Base-by-base conservation (phyloP, 1,284 basidiomycete species). In the Ustilago nuda region DNA sequence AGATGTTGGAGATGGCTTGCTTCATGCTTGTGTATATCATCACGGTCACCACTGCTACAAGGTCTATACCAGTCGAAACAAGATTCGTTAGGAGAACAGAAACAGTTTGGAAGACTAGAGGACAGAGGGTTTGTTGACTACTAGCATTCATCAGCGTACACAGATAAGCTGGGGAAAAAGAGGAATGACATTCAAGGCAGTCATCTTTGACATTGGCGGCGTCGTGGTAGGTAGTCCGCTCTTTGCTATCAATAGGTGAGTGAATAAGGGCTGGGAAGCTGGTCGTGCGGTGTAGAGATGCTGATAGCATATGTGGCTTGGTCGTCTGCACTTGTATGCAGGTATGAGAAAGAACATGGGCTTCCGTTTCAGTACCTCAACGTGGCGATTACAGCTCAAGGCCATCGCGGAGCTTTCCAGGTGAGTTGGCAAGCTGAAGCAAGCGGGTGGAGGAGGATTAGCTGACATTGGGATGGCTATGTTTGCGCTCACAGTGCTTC, bases 191-290 rank as follows among this genome's bases (percentile, higher is more conserved):
- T 66, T 67, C 56, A 75, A 74, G 48, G 75, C 72, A 1, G 58
- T 77, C 61, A 82, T 86, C 54, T 85, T 86, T 45, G 85, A 86
- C 80, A 85, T 86, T 58, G 85, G 85, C 36, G 85, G 85, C 9
- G 85, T 86, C 15, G 84, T 86, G 48, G 80, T 85, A 7, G 84
- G 83, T 0, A 84, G 82, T 7, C 85, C 85, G 0, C 66, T 86
- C 9, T 80, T 75, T 11, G 85, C 81, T 11, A 83, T 86, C 60
- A 69, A 81, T 37, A 63, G 46, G 80, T 81, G 51, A 64, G 80
- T 9, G 2, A 2, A 23, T 13, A 17, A 39, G n/a, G 37, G 32
- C 36, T 5, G 3, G 23, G 19, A 9, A 37, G 19, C 5, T 23
- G 19, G 11, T 52, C 30, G 37, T n/a, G 48, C n/a, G 39, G 41